Base-by-base conservation (phyloP, 305 asterid genomes). In the Solanum hybrid region DNA sequence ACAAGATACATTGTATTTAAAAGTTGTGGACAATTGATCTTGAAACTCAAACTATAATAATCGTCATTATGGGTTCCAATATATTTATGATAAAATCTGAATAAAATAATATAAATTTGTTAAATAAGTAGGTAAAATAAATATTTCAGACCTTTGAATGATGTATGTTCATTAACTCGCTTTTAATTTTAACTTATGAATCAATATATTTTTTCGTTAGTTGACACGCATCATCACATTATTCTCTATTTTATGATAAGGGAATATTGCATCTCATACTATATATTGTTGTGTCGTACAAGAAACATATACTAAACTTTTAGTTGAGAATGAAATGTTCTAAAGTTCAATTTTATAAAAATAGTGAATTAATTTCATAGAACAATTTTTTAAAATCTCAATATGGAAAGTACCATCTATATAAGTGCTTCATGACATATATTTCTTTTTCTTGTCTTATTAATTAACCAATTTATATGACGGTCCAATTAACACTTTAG, bases 391-490 rank as follows among this genome's bases (percentile, higher is more conserved):
- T 17, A 41, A 81, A 13, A 37, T 38, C 38, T 29, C 3, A 11
- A 45, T 83, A 38, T 15, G 29, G 72, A 83, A 83, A 45, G 88
- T 26, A 45, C 38, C 10, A 51, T 84, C 10, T 17, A 84, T 10
- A 31, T 84, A 45, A 45, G 88, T 84, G 75, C 10, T 51, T 17
- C 39, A 51, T 84, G 88, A 29, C 87, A 27, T 38, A 4, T 81
- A 20, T 26, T 31, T 39, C 12, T 34, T 8, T 80, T 80, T 24
- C 6, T 80, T 80, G 68, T 80, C 24, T 24, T 24, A 26, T 24
- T 81, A 8, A 14, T 27, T 27, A 45, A 15, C 27, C 17, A 45
- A 83, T 29, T 83, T 34, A 27, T 83, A 0, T 83, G 87, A 45
- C 70, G 9, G 34, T 83, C 38, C 27, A 83, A 27, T 27, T 14